These are phyloP conservation scores for Annona cherimola DNA, from an alignment of 164 flowering plant species.

Conservation along the genomic window DNA sequence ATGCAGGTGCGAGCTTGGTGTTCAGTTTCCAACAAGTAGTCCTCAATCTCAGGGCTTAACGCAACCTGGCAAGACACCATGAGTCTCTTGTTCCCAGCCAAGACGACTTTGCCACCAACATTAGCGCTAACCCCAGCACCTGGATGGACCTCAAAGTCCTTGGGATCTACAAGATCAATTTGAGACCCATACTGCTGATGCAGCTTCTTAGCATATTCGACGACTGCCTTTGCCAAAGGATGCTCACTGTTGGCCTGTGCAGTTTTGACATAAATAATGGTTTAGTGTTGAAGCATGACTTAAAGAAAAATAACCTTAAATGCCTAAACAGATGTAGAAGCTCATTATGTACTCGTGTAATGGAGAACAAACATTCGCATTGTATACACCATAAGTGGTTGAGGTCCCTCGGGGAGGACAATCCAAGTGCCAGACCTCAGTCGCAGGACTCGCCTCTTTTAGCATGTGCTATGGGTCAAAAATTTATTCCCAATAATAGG, in stretches of 20 bases:
- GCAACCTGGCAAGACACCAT: conserved; percentile 46
- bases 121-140: conserved; percentile 83
- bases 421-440: too few species aligned
- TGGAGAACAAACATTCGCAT: too few species aligned
- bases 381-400: too few species aligned
- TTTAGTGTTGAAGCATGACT: neutral
- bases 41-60: conserved; percentile 49
- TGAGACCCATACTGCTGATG: conserved; percentile 37
- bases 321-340: neutral
- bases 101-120: conserved; percentile 50
- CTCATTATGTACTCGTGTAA: neutral
- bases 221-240: conserved; percentile 87
- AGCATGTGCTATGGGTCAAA: too few species aligned
- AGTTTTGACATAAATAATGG: neutral
- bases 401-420: too few species aligned
- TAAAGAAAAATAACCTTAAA: neutral
- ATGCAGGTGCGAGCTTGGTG: conserved; percentile 76
- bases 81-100: conserved; percentile 86
- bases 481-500: too few species aligned
- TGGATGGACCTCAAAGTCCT: conserved; percentile 78
- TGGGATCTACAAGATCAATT: conserved; percentile 38
- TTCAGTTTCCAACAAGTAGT: conserved; percentile 55
- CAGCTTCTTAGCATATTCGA: conserved; percentile 63
- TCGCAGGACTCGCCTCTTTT: too few species aligned
- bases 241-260: conserved; percentile 89